Percentiles rank a stretch among this genome's conserved stretches.
phyloP scores from a whole-genome alignment of 371 early-diverging fungal genomes.

The Syncephalastrum contaminatum region DNA sequence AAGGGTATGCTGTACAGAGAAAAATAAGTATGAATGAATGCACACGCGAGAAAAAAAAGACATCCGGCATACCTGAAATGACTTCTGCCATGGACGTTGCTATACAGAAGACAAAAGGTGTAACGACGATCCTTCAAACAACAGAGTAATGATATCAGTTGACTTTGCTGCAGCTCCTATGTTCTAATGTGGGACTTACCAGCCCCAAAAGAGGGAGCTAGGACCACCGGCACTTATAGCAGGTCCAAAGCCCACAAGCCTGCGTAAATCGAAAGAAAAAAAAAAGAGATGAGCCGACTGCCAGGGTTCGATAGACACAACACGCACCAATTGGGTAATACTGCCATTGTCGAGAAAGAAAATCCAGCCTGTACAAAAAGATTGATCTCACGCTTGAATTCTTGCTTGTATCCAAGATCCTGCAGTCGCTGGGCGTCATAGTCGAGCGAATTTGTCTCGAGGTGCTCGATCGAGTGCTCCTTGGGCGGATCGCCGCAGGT shows the following conservation, averaged over 20 bases:
- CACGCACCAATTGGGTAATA: constrained; percentile 29
- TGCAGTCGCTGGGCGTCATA: constrained; percentile 19
- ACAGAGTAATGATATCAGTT: background rate
- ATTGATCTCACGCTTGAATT: constrained; percentile 28
- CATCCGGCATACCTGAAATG: constrained; percentile 8
- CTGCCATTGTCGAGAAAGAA: constrained; percentile 35
- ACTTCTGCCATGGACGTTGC: constrained; percentile 33
- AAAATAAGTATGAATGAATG: no score
- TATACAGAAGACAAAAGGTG: constrained; percentile 32
- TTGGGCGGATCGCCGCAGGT: no score
- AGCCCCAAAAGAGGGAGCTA: constrained; percentile 21
- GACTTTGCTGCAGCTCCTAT: background rate
- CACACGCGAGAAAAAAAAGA: no score
- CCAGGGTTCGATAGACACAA: background rate
- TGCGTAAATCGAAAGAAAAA: constrained; percentile 1
- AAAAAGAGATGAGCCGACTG: constrained; percentile 3
- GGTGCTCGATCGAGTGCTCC: no score
- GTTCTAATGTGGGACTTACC: constrained; percentile 6
- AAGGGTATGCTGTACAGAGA: constrained; percentile 12
- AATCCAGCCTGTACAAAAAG: constrained; percentile 31
- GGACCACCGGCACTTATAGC: constrained; percentile 19
- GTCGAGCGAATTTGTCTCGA: constrained; percentile 2
- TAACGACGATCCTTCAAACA: constrained; percentile 20
- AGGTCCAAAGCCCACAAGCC: constrained; percentile 18
- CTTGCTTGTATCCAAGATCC: constrained; percentile 30